Evolutionary conservation across 306 rosid species (phyloP).

Genomic region (Fragaria vesca): DNA sequence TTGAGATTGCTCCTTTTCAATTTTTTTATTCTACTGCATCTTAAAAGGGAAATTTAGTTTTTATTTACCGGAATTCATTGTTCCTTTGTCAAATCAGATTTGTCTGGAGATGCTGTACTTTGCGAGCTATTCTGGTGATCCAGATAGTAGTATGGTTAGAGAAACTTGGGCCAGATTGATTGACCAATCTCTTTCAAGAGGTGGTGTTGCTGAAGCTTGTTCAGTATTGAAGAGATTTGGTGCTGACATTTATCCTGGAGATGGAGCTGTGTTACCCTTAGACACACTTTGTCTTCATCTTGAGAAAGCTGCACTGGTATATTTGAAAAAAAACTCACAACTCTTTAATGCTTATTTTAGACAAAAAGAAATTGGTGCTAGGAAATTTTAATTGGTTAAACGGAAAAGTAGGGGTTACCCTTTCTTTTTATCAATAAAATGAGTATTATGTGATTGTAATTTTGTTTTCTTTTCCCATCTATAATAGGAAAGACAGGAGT

Average conservation of each 20-base stretch:
- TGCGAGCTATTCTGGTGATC: conserved; percentile 88
- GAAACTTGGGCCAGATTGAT: conserved; percentile 94
- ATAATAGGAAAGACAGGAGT: conserved; percentile 73
- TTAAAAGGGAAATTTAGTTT: background rate
- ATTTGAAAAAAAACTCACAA: background rate
- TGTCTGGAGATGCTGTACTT: conserved; percentile 95
- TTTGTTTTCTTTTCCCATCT: conserved; percentile 2
- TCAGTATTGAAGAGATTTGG: conserved; percentile 89
- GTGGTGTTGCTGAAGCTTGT: conserved; percentile 96
- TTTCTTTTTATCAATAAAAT: background rate
- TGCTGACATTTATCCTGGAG: conserved; percentile 91
- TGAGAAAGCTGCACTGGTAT: conserved; percentile 93
- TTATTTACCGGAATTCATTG: conserved; percentile 21
- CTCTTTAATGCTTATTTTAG: background rate
- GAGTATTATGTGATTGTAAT: background rate
- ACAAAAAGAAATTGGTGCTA: background rate
- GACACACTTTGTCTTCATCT: conserved; percentile 89
- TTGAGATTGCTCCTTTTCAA: background rate
- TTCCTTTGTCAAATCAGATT: conserved; percentile 47
- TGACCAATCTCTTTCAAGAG: conserved; percentile 88
- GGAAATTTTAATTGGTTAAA: background rate
- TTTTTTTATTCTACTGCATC: background rate
- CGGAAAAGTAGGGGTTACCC: background rate
- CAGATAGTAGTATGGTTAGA: conserved; percentile 73
- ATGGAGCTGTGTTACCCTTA: conserved; percentile 78